phyloP scores from a whole-genome alignment of 352 stramenopile genomes.

The Pythium brassicae region DNA sequence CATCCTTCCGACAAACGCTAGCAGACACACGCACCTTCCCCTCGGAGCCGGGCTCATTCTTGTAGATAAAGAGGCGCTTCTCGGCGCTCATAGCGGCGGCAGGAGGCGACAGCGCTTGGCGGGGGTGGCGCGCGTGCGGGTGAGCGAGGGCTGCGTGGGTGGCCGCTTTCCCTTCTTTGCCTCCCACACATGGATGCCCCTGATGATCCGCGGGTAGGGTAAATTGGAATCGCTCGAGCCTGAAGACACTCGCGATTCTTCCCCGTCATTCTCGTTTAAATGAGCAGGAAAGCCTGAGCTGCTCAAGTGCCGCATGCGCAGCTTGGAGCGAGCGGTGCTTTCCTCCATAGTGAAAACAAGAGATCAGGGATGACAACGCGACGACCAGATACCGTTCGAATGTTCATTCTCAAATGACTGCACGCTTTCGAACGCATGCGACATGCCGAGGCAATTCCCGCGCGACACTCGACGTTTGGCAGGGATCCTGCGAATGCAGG shows the following conservation, averaged over 20 bases:
- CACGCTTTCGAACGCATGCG: not conserved
- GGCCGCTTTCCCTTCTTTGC: slow-evolving; percentile 2
- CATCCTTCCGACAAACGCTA: not conserved
- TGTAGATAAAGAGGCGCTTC: slow-evolving; percentile 86
- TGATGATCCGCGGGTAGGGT: not conserved
- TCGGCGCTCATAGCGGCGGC: slow-evolving; percentile 47
- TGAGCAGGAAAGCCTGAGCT: not conserved
- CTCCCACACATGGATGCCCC: slow-evolving; percentile 2
- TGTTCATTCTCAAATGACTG: not conserved
- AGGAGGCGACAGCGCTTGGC: not conserved
- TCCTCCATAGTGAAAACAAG: not conserved
- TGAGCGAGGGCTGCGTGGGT: not conserved
- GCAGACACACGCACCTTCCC: slow-evolving; percentile 43
- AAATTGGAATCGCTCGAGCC: not conserved
- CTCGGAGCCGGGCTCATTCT: slow-evolving; percentile 80
- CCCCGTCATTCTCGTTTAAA: not conserved
- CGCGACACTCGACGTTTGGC: not conserved
- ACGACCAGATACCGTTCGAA: not conserved
- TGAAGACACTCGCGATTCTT: not conserved
- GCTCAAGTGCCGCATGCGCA: not conserved
- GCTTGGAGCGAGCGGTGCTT: not conserved
- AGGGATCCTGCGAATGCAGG: too few relatives aligned
- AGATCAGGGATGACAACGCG: not conserved
- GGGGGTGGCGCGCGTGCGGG: not conserved
- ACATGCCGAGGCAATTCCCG: not conserved